These are phyloP conservation scores for Vicia sativa DNA, from an alignment of 306 rosid genomes.

Conservation along the genomic window DNA sequence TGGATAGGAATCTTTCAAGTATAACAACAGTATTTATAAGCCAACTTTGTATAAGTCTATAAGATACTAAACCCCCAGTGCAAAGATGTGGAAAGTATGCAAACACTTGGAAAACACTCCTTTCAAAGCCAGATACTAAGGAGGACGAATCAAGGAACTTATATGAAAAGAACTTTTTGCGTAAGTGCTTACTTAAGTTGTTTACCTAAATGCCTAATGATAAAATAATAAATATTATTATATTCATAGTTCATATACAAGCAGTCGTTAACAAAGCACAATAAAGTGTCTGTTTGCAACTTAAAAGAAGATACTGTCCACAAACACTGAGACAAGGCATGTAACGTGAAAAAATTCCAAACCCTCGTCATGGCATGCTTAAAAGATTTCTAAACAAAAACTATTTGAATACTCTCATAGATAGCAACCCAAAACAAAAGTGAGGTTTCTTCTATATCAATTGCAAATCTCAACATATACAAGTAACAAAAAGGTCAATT, in stretches of 20 bases:
- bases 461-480: conserved; percentile 23
- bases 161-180: background rate
- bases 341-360: conserved; percentile 2
- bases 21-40: conserved; percentile 23
- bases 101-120: background rate
- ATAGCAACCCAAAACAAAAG: background rate
- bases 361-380: conserved; percentile 7
- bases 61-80: conserved; percentile 30
- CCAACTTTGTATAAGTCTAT: conserved; percentile 19
- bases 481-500: background rate
- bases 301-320: conserved; percentile 28
- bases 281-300: conserved; percentile 13
- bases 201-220: background rate
- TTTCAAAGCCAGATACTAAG: background rate
- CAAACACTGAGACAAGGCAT: background rate
- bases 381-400: conserved; percentile 11
- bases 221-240: background rate
- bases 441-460: conserved; percentile 15
- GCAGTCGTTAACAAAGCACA: conserved; percentile 17
- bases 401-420: background rate
- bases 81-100: background rate
- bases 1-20: conserved; percentile 17
- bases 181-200: conserved; percentile 1
- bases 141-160: background rate
- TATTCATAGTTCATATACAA: background rate